Evolutionary conservation across 768 basidiomycete genomes (phyloP), one percentile per base, ranked within the genome.

Genomic region (Phanerochaete carnosa): DNA sequence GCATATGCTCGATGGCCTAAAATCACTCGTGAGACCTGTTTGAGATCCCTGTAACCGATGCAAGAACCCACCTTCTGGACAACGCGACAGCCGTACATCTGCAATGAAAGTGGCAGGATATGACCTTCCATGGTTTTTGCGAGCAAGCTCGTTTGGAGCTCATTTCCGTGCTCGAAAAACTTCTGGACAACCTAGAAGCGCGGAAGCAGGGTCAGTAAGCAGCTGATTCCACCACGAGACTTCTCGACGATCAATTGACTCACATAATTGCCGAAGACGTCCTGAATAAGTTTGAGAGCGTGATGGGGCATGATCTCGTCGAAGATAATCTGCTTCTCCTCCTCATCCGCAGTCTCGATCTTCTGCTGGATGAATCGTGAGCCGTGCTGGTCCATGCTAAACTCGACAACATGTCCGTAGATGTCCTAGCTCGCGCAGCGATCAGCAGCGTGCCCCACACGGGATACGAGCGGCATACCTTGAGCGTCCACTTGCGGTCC

Each of bases 201-300:
- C 30, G 9, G 54, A 54, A 46, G 46, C 54, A 57, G 45, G 35
- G 39, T 19, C 4, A 43, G 39, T 43, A 11, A 43, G 49, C 37
- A 50, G 39, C 39, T 19, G 39, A 43, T 19, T 19, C 39, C 28
- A 26, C 11, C 47, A 29, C 26, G 6, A n/a, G 4, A 19, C 33
- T 23, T 50, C 51, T 25, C 16, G 3, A 28, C 3, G 46, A 22
- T 46, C 25, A 13, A 35, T 43, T n/a, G 32, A 76, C 89, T 66
- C 70, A 93, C 91, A 76, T 97, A 98, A 77, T 98, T 98, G 58
- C 95, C 96, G 70, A 96, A 98, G 47, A 97, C 91, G 70, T 97
- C 94, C 67, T 88, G 89, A 62, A 95, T 89, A 57, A 98, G 80
- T 56, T 87, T 83, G 50, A 94, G 73, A 3, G 86, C 80, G 68